Percentiles rank a stretch among this genome's conserved stretches.
Conservation (phyloP, 768 basidiomycete species). For the Leccinum rimulosum region DNA sequence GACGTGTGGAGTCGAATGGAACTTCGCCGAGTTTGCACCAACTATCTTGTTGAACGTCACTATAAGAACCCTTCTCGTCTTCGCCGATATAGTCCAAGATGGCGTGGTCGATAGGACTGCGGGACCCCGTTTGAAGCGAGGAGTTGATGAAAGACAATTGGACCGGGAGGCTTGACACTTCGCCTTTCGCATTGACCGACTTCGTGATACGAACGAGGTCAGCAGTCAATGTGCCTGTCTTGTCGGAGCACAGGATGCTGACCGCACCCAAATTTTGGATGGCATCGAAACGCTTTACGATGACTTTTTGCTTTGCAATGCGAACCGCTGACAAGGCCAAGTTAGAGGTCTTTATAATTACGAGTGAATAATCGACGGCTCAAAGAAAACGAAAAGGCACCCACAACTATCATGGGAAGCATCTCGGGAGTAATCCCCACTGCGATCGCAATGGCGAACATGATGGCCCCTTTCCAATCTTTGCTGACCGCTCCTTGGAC, state of each 20-base stretch:
- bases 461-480: constrained; percentile 30
- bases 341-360: constrained; percentile 54
- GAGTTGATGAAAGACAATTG: constrained; percentile 34
- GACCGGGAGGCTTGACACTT: constrained; percentile 23
- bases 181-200: constrained; percentile 23
- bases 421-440: constrained; percentile 34
- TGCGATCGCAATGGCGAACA: constrained; percentile 32
- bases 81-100: constrained; percentile 28
- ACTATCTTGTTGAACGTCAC: constrained; percentile 8
- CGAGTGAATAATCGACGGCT: constrained; percentile 4
- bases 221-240: constrained; percentile 59
- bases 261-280: constrained; percentile 62
- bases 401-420: constrained; percentile 35
- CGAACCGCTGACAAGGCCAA: constrained; percentile 55
- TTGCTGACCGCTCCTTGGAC: constrained; percentile 33
- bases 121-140: constrained; percentile 33
- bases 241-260: constrained; percentile 55
- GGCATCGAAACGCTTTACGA: constrained; percentile 62
- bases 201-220: constrained; percentile 37
- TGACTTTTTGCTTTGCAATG: constrained; percentile 56
- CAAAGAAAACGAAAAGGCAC: background rate
- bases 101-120: constrained; percentile 36
- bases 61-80: constrained; percentile 9
- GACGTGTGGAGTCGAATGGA: constrained; percentile 36
- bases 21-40: constrained; percentile 36